Percentiles rank a stretch among this genome's conserved stretches.
These are phyloP conservation scores for Arthroderma uncinatum DNA, from an alignment of 2,329 filamentous ascomycete genomes.

Conservation along the genomic window DNA sequence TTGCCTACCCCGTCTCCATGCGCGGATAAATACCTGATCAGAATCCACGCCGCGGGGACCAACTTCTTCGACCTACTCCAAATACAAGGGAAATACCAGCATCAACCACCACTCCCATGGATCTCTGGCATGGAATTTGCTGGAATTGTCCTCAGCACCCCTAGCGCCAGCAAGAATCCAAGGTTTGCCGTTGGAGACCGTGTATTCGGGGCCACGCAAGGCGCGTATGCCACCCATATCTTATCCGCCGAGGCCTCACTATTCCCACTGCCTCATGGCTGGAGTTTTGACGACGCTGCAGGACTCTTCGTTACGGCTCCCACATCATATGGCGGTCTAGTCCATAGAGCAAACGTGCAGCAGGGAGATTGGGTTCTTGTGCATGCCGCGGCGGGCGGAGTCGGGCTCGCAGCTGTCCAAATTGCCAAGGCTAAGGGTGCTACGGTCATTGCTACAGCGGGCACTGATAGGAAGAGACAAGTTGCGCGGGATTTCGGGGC, in stretches of 20 bases:
- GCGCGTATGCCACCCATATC: conserved; percentile 71
- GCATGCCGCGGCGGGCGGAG: conserved; percentile 84
- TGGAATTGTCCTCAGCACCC: conserved; percentile 60
- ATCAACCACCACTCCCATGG: conserved; percentile 83
- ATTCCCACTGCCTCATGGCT: conserved; percentile 64
- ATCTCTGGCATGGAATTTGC: conserved; percentile 78
- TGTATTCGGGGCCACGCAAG: conserved; percentile 79
- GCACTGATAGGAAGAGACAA: conserved; percentile 65
- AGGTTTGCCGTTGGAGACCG: conserved; percentile 66
- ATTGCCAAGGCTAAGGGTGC: conserved; percentile 87
- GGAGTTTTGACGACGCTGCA: conserved; percentile 74
- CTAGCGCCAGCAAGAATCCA: conserved; percentile 40
- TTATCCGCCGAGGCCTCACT: conserved; percentile 55
- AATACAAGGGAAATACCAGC: conserved; percentile 89
- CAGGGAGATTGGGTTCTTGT: conserved; percentile 77
- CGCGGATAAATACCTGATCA: conserved; percentile 69
- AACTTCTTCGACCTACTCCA: conserved; percentile 98
- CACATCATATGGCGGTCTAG: conserved; percentile 75
- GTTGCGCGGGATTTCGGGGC: conserved; percentile 73
- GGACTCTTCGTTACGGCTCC: conserved; percentile 87
- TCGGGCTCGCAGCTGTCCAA: conserved; percentile 83
- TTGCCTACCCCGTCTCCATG: conserved; percentile 64
- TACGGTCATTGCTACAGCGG: conserved; percentile 85
- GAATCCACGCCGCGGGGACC: conserved; percentile 73
- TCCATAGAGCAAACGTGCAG: conserved; percentile 64